phyloP scores from a whole-genome alignment of 106 monocot species.

The Dendrobium catenatum region DNA sequence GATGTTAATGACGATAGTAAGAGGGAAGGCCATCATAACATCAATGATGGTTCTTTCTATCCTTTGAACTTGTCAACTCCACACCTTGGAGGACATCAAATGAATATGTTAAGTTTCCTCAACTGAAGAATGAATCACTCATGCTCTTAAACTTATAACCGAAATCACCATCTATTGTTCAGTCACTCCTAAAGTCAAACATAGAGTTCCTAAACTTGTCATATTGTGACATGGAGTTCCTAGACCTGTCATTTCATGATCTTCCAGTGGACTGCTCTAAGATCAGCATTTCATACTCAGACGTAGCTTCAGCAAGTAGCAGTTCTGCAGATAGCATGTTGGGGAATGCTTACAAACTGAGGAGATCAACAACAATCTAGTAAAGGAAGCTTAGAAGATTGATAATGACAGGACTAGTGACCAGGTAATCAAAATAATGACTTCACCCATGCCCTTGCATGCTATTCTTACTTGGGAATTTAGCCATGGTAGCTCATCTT shows the following conservation, averaged over 20 bases:
- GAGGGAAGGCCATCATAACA: too few relatives aligned
- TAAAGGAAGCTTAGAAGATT: conserved; percentile 15
- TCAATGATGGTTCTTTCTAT: conserved; percentile 47
- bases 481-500: conserved; percentile 33
- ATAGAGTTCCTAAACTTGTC: conserved; percentile 64
- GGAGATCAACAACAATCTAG: neutral
- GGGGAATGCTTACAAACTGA: conserved; percentile 17
- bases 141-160: neutral
- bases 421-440: neutral
- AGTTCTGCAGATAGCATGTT: conserved; percentile 18
- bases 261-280: too few relatives aligned
- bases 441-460: conserved; percentile 69
- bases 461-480: conserved; percentile 63
- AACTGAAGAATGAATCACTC: conserved; percentile 12
- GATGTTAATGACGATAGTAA: too few relatives aligned
- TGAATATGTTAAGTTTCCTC: conserved; percentile 5
- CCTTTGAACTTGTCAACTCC: conserved; percentile 63
- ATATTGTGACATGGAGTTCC: conserved; percentile 41
- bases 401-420: conserved; percentile 16
- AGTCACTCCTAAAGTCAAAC: conserved; percentile 10
- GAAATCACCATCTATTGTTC: conserved; percentile 10
- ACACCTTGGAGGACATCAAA: conserved; percentile 13
- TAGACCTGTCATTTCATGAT: conserved; percentile 20
- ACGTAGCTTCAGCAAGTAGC: neutral
- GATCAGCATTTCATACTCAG: too few relatives aligned